These are phyloP conservation scores for Pulveroboletus sp. DNA, from an alignment of 768 basidiomycete genomes.

Conservation along the genomic window DNA sequence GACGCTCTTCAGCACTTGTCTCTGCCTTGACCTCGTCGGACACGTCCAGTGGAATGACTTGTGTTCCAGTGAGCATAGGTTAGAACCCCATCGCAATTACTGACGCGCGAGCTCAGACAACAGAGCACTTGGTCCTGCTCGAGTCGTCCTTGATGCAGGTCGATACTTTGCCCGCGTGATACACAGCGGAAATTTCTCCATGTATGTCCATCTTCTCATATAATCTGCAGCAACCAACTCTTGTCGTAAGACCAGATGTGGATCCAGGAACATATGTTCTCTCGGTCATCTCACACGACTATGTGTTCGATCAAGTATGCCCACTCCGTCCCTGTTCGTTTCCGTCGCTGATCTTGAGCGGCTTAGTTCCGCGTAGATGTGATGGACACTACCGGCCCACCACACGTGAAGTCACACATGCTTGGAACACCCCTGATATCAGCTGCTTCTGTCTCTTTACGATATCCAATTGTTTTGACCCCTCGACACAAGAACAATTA, in stretches of 20 bases:
- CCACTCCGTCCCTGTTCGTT: neutral
- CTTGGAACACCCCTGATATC: constrained; percentile 69
- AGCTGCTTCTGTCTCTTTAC: constrained; percentile 48
- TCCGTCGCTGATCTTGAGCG: constrained; percentile 1
- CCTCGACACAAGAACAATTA: constrained; percentile 59
- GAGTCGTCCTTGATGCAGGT: constrained; percentile 61
- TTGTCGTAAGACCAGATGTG: constrained; percentile 55
- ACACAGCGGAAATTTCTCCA: constrained; percentile 58
- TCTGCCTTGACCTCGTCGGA: constrained; percentile 59
- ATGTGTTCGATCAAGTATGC: constrained; percentile 67
- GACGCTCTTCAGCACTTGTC: constrained; percentile 15
- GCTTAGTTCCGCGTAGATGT: constrained; percentile 69
- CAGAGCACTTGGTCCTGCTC: constrained; percentile 50
- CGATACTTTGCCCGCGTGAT: constrained; percentile 50
- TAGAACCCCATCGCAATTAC: constrained; percentile 6
- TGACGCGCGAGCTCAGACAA: constrained; percentile 28
- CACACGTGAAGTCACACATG: constrained; percentile 61
- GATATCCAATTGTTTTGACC: constrained; percentile 58
- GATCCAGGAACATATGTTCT: constrained; percentile 67
- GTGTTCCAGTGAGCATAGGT: constrained; percentile 49
- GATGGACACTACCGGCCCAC: constrained; percentile 37
- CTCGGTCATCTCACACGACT: constrained; percentile 64
- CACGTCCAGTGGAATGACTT: constrained; percentile 69
- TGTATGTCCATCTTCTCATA: constrained; percentile 43
- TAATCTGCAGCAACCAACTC: constrained; percentile 8